These are phyloP conservation scores for Phytophthora citrophthora DNA, from an alignment of 352 stramenopile genomes.

Conservation along the genomic window DNA sequence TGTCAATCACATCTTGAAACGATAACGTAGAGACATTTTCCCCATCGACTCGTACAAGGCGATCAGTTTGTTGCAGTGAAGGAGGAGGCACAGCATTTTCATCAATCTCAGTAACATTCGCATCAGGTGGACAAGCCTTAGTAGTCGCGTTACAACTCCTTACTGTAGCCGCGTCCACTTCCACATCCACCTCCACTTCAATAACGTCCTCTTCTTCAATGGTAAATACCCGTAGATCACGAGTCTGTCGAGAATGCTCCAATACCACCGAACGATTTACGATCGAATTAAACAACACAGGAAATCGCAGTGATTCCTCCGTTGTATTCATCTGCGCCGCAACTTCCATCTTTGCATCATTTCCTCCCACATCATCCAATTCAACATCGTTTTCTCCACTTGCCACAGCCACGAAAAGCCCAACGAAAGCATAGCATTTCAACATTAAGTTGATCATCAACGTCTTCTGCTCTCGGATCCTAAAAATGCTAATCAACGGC, in stretches of 20 bases:
- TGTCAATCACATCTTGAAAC: conserved; percentile 54
- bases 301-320: conserved; percentile 32
- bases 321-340: conserved; percentile 1
- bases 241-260: conserved; percentile 29
- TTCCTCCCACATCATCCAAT: not conserved
- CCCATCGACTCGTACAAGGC: conserved; percentile 57
- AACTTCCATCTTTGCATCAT: not conserved
- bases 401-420: not conserved
- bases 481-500: conserved; percentile 21
- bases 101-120: conserved; percentile 4
- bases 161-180: conserved; percentile 10
- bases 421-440: conserved; percentile 7
- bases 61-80: conserved; percentile 44
- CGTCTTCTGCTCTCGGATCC: conserved; percentile 4
- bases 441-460: not conserved
- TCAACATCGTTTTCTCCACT: not conserved
- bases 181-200: conserved; percentile 13
- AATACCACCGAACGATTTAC: conserved; percentile 34
- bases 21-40: conserved; percentile 45
- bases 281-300: conserved; percentile 35
- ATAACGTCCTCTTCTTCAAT: conserved; percentile 17
- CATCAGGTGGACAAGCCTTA: conserved; percentile 6
- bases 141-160: conserved; percentile 12
- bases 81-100: conserved; percentile 23
- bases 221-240: conserved; percentile 28